These are phyloP conservation scores for Thalassiosira exigua DNA, from an alignment of 352 stramenopile genomes.

Conservation along the genomic window DNA sequence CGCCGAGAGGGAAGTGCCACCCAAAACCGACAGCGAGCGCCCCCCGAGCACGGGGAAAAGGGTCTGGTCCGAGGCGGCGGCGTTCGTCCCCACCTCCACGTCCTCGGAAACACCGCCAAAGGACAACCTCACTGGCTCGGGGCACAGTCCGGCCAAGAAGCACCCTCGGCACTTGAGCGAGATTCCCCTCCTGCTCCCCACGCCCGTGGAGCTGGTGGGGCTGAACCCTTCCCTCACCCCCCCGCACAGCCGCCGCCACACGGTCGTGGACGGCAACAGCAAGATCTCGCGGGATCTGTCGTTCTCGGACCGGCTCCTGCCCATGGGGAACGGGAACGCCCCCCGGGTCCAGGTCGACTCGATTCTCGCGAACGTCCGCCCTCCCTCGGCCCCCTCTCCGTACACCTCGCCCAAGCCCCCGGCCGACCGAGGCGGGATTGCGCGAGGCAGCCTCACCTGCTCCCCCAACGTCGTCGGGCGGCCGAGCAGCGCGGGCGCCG, in stretches of 20 bases:
- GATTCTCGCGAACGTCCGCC: constrained; percentile 23
- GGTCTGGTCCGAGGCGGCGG: not conserved
- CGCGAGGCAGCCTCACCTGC: too few relatives aligned
- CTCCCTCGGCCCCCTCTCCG: constrained; percentile 6
- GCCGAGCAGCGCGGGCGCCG: not conserved
- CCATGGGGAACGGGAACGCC: not conserved
- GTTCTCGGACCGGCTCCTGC: not conserved
- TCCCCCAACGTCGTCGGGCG: not conserved
- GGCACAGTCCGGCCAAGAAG: not conserved
- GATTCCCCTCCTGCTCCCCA: not conserved
- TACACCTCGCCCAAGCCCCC: constrained; percentile 23
- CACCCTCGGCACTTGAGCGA: too few relatives aligned
- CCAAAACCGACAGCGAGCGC: not conserved
- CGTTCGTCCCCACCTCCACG: not conserved
- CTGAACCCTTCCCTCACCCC: not conserved
- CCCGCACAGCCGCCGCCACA: not conserved
- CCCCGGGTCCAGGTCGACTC: constrained; percentile 16
- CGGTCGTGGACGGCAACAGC: not conserved
- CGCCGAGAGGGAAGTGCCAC: not conserved
- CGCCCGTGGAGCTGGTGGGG: not conserved
- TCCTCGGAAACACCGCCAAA: constrained; percentile 22
- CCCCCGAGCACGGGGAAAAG: not conserved
- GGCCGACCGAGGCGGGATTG: not conserved
- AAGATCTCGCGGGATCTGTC: not conserved
- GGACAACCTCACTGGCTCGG: constrained; percentile 22